These are phyloP conservation scores for Stephania cephalantha DNA, from an alignment of 164 flowering plant genomes.

Conservation along the genomic window DNA sequence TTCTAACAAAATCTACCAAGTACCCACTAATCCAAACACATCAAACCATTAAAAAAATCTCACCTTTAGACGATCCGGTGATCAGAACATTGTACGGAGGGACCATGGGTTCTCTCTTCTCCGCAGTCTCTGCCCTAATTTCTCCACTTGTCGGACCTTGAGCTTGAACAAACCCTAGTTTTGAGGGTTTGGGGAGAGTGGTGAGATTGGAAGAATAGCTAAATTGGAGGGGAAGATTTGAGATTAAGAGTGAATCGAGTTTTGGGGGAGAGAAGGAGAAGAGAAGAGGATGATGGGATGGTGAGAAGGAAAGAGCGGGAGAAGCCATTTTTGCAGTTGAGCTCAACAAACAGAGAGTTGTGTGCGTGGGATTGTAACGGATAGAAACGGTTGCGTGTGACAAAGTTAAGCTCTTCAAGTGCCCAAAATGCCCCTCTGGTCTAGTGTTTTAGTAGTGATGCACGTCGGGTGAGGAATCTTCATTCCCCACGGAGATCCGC, in stretches of 20 bases:
- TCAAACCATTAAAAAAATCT: neutral
- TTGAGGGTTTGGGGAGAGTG: slow-evolving; percentile 13
- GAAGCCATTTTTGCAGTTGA: slow-evolving; percentile 22
- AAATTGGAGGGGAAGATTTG: neutral
- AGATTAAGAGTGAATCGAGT: neutral
- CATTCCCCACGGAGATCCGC: too few species aligned
- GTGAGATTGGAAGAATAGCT: neutral
- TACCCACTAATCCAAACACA: neutral
- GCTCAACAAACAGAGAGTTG: neutral
- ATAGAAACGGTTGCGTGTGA: neutral
- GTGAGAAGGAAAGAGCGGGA: slow-evolving; percentile 16
- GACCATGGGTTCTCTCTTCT: slow-evolving; percentile 40
- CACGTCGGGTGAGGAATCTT: too few species aligned
- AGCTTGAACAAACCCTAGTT: neutral
- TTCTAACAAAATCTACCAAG: neutral
- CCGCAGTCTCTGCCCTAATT: neutral
- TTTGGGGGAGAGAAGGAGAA: slow-evolving; percentile 1
- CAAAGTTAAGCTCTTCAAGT: too few species aligned
- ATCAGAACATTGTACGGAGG: slow-evolving; percentile 82
- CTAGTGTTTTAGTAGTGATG: too few species aligned
- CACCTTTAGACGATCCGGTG: slow-evolving; percentile 82
- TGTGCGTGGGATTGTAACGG: neutral
- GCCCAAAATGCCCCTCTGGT: too few species aligned
- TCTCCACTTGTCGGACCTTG: neutral
- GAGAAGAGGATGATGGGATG: slow-evolving; percentile 6